Percentiles rank a stretch among this genome's conserved stretches.
Conservation (phyloP, 2,329 filamentous ascomycete species). For the Cladosporium oxysporum region DNA sequence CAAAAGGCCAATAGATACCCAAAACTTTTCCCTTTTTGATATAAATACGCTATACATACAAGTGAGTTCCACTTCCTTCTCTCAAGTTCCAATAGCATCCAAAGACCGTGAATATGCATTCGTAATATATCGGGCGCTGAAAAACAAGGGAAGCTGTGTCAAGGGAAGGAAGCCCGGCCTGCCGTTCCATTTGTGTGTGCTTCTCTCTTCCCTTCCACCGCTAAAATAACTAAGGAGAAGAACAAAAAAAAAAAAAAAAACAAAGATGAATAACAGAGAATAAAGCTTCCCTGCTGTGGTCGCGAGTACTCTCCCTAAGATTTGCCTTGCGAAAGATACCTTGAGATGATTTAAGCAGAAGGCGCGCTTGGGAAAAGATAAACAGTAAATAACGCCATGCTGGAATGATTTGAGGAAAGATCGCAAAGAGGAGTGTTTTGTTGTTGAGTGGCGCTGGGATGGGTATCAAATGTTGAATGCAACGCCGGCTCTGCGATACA, state of each 20-base stretch:
- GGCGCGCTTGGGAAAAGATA: too few species aligned
- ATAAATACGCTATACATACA: background rate
- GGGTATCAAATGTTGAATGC: background rate
- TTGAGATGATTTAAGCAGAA: too few species aligned
- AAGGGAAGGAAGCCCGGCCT: background rate
- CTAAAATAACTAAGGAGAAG: background rate
- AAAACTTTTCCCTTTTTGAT: background rate
- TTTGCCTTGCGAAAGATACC: too few species aligned
- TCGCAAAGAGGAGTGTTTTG: too few species aligned
- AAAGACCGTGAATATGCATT: background rate
- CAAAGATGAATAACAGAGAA: background rate
- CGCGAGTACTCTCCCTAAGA: too few species aligned
- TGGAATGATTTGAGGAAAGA: background rate
- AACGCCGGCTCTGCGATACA: background rate
- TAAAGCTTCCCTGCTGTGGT: too few species aligned
- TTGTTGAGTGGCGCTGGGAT: background rate
- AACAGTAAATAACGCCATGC: background rate
- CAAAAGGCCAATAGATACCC: background rate
- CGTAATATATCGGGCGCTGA: background rate
- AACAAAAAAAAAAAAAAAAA: background rate
- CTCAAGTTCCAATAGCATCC: background rate
- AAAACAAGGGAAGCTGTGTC: background rate
- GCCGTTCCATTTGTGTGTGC: background rate
- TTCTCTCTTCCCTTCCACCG: background rate
- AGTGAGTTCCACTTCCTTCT: background rate